phyloP scores from a whole-genome alignment of 1,284 basidiomycete species.

The Grifola frondosa region DNA sequence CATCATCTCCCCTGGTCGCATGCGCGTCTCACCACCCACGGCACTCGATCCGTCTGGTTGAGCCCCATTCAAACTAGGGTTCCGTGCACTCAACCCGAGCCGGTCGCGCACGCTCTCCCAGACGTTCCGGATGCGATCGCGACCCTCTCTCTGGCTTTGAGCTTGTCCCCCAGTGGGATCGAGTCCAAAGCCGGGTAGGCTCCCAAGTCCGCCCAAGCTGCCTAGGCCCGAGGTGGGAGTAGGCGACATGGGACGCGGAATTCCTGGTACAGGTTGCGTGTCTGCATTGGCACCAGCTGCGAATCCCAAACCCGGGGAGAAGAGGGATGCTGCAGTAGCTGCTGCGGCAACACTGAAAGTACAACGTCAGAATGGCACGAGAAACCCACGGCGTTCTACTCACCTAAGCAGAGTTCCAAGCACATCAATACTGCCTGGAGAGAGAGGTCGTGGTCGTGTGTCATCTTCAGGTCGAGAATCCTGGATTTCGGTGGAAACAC shows the following conservation, averaged over 20 bases:
- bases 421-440: constrained; percentile 75
- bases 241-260: constrained; percentile 44
- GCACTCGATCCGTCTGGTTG: constrained; percentile 5
- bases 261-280: constrained; percentile 13
- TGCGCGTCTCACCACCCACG: constrained; percentile 16
- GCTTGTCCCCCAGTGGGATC: constrained; percentile 11
- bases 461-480: constrained; percentile 12
- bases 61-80: constrained; percentile 1
- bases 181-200: constrained; percentile 22
- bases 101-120: constrained; percentile 68
- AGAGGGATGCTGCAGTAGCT: constrained; percentile 75
- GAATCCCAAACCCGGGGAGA: constrained; percentile 48
- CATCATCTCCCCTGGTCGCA: constrained; percentile 49
- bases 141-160: constrained; percentile 27
- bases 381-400: constrained; percentile 24
- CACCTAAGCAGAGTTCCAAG: constrained; percentile 77
- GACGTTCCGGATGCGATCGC: constrained; percentile 50
- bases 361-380: constrained; percentile 13
- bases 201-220: constrained; percentile 25
- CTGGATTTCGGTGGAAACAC: constrained; percentile 1
- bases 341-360: constrained; percentile 68
- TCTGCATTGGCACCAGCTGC: constrained; percentile 18
- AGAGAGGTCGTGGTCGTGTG: constrained; percentile 39
- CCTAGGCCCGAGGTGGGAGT: constrained; percentile 48
- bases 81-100: constrained; percentile 41